Evolutionary conservation across 768 basidiomycete species (phyloP), one percentile per base, ranked within the genome.

Genomic region (Leccinum olivaceopallidum): DNA sequence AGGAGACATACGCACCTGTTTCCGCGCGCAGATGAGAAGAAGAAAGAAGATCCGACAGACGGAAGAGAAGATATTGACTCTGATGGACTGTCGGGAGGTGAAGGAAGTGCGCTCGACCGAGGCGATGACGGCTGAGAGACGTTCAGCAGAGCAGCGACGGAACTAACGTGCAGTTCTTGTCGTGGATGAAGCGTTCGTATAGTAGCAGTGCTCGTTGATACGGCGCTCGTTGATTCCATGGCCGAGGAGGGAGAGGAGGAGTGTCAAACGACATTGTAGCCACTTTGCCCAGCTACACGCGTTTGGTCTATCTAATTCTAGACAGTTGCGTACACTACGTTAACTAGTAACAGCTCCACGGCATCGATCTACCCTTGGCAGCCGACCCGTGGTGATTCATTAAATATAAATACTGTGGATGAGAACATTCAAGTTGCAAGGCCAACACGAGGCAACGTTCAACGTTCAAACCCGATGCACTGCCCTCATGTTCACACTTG

Each of bases 181-280:
- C 63, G 72, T 52, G 64, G 63, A 52, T 73, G 71, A 47, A 75
- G 60, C 8, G 68, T 68, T 47, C 81, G 77, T 60, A 80, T 69
- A 13, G 79, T 80, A 14, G 75, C 75, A 9, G 72, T 71, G 65
- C 80, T 81, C 32, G 77, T 77, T 53, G 61, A 69, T 22, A 67
- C 56, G 26, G 54, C 60, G 53, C 57, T 62, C 12, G 51, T 34
- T 14, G 56, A 61, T 42, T 75, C 73, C 73, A 74, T 74, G 57
- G 61, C 60, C 39, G 34, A 58, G 57, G 50, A 60, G 56, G 53
- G 18, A 54, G 32, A 32, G 37, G 24, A 22, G 42, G 37, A 57
- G 20, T 28, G 36, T n/a, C 8, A 18, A 12, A 53, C 58, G 48
- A 55, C 51, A 54, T 56, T 54, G 59, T 42, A 54, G 61, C 61